phyloP scores from a whole-genome alignment of 306 rosid species.

The Cucumis cinereus region DNA sequence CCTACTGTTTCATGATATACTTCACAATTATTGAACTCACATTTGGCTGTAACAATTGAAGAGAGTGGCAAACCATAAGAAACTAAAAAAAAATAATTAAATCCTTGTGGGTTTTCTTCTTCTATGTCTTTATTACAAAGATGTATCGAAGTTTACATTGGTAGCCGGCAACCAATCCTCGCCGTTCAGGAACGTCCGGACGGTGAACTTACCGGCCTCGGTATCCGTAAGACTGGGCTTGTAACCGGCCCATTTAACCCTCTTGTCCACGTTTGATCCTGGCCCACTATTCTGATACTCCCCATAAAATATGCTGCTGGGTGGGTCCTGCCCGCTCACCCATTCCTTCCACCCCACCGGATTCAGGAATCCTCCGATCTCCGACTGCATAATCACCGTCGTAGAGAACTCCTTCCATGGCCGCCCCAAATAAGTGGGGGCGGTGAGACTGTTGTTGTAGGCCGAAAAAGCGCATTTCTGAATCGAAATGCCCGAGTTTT shows the following conservation, averaged over 20 bases:
- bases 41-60: neutral
- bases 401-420: slow-evolving; percentile 89
- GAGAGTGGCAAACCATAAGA: neutral
- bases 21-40: too few relatives aligned
- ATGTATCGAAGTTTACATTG: slow-evolving; percentile 29
- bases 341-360: slow-evolving; percentile 70
- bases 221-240: slow-evolving; percentile 26
- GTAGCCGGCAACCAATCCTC: slow-evolving; percentile 54
- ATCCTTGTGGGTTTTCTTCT: neutral
- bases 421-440: slow-evolving; percentile 68
- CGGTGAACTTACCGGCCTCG: slow-evolving; percentile 43
- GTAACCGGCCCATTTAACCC: slow-evolving; percentile 75
- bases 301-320: slow-evolving; percentile 45
- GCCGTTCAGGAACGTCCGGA: slow-evolving; percentile 54
- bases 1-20: too few relatives aligned
- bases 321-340: slow-evolving; percentile 43
- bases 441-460: slow-evolving; percentile 21
- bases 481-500: slow-evolving; percentile 68
- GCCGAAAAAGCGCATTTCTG: slow-evolving; percentile 43
- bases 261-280: slow-evolving; percentile 31
- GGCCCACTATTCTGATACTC: slow-evolving; percentile 62
- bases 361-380: slow-evolving; percentile 40
- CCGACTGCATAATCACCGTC: slow-evolving; percentile 51
- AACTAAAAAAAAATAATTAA: neutral
- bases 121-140: slow-evolving; percentile 21